Evolutionary conservation across 2,329 filamentous ascomycete species (phyloP).

Genomic region (Phaeophleospora eucalypticola): DNA sequence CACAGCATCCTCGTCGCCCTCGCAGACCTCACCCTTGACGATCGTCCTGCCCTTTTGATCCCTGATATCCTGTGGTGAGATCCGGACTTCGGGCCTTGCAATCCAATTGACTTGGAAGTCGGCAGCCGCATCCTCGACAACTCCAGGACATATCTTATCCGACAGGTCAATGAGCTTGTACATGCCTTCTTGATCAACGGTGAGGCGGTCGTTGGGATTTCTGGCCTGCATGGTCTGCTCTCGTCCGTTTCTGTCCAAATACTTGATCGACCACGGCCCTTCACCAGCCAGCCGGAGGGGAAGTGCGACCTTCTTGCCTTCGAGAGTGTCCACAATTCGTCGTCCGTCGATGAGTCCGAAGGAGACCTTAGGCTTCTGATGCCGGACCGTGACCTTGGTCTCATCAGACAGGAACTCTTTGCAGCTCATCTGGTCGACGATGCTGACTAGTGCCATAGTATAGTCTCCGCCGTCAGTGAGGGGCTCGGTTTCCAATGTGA

Average conservation of each 20-base stretch:
- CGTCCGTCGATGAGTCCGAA: constrained; percentile 85
- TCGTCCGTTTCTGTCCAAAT: constrained; percentile 47
- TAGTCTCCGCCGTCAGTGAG: constrained; percentile 85
- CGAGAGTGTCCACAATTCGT: constrained; percentile 68
- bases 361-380: constrained; percentile 78
- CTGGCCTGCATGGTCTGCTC: constrained; percentile 40
- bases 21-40: constrained; percentile 78
- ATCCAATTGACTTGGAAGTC: constrained; percentile 82
- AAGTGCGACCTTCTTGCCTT: constrained; percentile 67
- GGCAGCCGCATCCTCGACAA: constrained; percentile 68
- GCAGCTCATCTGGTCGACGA: constrained; percentile 83
- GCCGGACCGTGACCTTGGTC: constrained; percentile 77
- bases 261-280: constrained; percentile 76
- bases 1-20: constrained; percentile 87
- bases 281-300: constrained; percentile 83
- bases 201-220: constrained; percentile 31
- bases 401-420: constrained; percentile 82
- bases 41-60: constrained; percentile 52
- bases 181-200: constrained; percentile 48
- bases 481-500: constrained; percentile 70
- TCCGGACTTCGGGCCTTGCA: constrained; percentile 65
- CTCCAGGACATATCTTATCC: constrained; percentile 78
- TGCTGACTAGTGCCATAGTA: constrained; percentile 74
- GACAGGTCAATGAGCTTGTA: constrained; percentile 76
- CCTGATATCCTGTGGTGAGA: constrained; percentile 61